Evolutionary conservation across 2,329 filamentous ascomycete species (phyloP).

Genomic region (Claviceps pusilla): DNA sequence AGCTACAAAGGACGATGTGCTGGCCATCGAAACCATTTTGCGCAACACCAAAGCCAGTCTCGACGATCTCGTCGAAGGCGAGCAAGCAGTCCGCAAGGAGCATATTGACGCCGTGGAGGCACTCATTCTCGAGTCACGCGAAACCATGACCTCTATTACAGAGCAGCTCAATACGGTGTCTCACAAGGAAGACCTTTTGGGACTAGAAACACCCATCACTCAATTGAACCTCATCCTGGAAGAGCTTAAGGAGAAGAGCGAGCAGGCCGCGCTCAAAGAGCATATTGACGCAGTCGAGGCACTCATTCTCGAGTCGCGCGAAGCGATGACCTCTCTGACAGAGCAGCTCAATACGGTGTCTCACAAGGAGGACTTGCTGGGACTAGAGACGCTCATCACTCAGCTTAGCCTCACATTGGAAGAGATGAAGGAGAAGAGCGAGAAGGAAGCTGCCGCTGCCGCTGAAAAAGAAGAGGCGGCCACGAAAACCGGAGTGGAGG

Average conservation of each 20-base stretch:
- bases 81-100: conserved; percentile 53
- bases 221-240: conserved; percentile 64
- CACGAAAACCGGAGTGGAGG: conserved; percentile 68
- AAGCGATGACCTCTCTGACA: conserved; percentile 51
- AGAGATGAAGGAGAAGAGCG: conserved; percentile 49
- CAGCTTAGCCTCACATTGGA: conserved; percentile 64
- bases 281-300: conserved; percentile 52
- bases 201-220: conserved; percentile 62
- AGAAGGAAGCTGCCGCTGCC: conserved; percentile 29
- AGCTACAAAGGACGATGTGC: conserved; percentile 58
- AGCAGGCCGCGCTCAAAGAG: conserved; percentile 47
- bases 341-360: conserved; percentile 54
- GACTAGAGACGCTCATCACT: conserved; percentile 62
- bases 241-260: conserved; percentile 49
- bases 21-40: conserved; percentile 80
- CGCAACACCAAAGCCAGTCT: conserved; percentile 78
- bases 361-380: conserved; percentile 65
- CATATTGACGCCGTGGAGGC: conserved; percentile 52
- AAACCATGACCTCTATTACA: conserved; percentile 51
- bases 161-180: conserved; percentile 55
- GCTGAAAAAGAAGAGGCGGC: conserved; percentile 43
- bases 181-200: conserved; percentile 63
- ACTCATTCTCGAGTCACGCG: conserved; percentile 57
- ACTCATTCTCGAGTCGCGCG: conserved; percentile 56
- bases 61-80: conserved; percentile 62